Evolutionary conservation across 345 rosid species (phyloP).

Genomic region (Eucalyptus shirleyi): DNA sequence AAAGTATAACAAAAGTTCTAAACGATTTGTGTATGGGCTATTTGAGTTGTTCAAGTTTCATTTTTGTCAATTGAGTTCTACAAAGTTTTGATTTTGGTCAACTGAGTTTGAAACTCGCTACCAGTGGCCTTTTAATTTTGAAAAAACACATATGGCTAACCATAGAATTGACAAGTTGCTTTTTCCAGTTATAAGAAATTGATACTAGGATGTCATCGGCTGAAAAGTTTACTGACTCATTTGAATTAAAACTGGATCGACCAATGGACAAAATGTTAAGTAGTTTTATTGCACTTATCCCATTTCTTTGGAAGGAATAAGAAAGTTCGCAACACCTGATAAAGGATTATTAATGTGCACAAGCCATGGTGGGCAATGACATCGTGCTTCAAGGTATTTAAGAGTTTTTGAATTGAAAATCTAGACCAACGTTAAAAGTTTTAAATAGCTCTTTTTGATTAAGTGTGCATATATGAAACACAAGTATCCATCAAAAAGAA

Average conservation of each 20-base stretch:
- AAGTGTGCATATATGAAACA: rapidly evolving
- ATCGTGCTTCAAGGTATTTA: not conserved
- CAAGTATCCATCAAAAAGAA: rapidly evolving
- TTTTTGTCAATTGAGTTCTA: not conserved
- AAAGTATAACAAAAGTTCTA: not conserved
- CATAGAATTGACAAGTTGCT: not conserved
- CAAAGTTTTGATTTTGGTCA: too few species aligned
- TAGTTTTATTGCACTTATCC: not conserved
- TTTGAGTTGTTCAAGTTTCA: not conserved
- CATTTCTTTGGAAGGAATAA: not conserved
- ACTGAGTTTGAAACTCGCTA: rapidly evolving
- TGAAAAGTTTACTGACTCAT: not conserved
- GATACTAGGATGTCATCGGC: not conserved
- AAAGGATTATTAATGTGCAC: rapidly evolving
- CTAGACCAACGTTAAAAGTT: rapidly evolving
- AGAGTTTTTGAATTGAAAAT: not conserved
- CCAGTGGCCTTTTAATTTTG: not conserved
- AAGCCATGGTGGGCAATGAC: not conserved
- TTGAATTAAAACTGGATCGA: not conserved
- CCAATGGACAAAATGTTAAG: not conserved
- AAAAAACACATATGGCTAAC: too few species aligned
- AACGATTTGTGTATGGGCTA: not conserved
- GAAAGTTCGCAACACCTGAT: rapidly evolving
- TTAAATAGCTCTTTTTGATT: too few species aligned
- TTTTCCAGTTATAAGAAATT: not conserved